A percentile compares a stretch with the other conserved stretches of the same genome.
Evolutionary conservation across 768 basidiomycete species (phyloP).

Genomic region (Lactarius tabidus): DNA sequence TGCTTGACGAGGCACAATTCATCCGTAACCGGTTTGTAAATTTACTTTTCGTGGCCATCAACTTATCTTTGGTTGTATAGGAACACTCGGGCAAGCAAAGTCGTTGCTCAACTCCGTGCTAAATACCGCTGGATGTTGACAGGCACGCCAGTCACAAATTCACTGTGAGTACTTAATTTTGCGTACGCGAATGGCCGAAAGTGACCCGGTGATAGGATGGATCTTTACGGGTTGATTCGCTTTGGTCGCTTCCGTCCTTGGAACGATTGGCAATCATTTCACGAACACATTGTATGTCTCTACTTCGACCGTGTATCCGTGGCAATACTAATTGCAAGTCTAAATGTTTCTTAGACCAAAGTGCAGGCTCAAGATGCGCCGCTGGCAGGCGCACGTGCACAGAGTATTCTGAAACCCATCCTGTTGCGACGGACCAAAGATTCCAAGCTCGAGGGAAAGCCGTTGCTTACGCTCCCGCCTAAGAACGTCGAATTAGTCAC

Average conservation of each 20-base stretch:
- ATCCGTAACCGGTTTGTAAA: conserved; percentile 57
- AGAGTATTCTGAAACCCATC: conserved; percentile 60
- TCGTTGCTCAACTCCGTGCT: conserved; percentile 54
- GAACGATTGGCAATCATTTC: conserved; percentile 70
- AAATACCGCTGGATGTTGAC: conserved; percentile 78
- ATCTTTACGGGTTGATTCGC: conserved; percentile 66
- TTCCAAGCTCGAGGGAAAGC: conserved; percentile 59
- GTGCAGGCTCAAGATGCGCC: conserved; percentile 54
- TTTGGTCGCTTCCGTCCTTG: conserved; percentile 67
- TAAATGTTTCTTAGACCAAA: conserved; percentile 38
- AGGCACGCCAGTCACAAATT: conserved; percentile 71
- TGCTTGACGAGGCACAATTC: conserved; percentile 79
- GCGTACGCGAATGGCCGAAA: background rate
- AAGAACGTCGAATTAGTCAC: conserved; percentile 57
- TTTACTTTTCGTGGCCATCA: background rate
- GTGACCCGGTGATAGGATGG: conserved; percentile 41
- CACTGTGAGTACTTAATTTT: conserved; percentile 41
- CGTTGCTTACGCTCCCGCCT: conserved; percentile 58
- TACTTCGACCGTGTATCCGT: background rate
- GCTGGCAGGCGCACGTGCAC: conserved; percentile 63
- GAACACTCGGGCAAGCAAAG: conserved; percentile 53
- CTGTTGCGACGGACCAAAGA: conserved; percentile 74
- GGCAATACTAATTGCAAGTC: background rate
- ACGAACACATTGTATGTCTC: conserved; percentile 46
- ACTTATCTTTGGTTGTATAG: conserved; percentile 30